These are phyloP conservation scores for Agrocybe chaxingu DNA, from an alignment of 768 basidiomycete species.

Conservation along the genomic window DNA sequence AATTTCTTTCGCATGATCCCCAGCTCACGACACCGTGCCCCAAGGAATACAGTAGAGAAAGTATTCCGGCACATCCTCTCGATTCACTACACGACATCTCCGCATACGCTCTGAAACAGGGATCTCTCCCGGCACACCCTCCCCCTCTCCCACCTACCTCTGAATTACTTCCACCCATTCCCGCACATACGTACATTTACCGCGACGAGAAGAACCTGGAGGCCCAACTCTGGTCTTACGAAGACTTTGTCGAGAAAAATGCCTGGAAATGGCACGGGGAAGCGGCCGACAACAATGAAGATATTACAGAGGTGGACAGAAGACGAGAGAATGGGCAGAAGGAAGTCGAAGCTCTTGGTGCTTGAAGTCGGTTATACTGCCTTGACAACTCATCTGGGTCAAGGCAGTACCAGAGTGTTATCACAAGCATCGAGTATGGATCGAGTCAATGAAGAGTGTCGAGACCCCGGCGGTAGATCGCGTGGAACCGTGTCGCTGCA, in stretches of 20 bases:
- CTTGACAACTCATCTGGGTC: too few relatives aligned
- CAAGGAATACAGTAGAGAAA: slow-evolving; percentile 70
- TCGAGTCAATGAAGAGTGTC: too few relatives aligned
- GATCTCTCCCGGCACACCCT: slow-evolving; percentile 36
- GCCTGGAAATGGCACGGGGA: slow-evolving; percentile 75
- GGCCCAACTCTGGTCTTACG: slow-evolving; percentile 73
- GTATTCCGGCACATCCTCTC: slow-evolving; percentile 56
- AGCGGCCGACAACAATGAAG: slow-evolving; percentile 27
- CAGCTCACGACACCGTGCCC: background rate
- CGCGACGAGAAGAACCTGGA: slow-evolving; percentile 41
- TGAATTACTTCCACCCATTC: slow-evolving; percentile 31
- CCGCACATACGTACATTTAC: slow-evolving; percentile 79
- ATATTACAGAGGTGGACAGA: slow-evolving; percentile 15
- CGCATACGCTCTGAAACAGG: slow-evolving; percentile 26
- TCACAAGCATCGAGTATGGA: too few relatives aligned
- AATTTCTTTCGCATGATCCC: background rate
- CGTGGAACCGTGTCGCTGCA: too few relatives aligned
- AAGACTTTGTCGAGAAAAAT: slow-evolving; percentile 73
- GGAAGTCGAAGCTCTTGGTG: background rate
- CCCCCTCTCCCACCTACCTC: slow-evolving; percentile 34
- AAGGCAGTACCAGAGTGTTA: too few relatives aligned
- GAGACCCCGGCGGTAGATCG: too few relatives aligned
- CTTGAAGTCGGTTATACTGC: background rate
- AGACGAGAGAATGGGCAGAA: background rate
- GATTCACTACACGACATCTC: slow-evolving; percentile 33